Evolutionary conservation across 768 basidiomycete genomes (phyloP).

Genomic region (Mycena floridula): DNA sequence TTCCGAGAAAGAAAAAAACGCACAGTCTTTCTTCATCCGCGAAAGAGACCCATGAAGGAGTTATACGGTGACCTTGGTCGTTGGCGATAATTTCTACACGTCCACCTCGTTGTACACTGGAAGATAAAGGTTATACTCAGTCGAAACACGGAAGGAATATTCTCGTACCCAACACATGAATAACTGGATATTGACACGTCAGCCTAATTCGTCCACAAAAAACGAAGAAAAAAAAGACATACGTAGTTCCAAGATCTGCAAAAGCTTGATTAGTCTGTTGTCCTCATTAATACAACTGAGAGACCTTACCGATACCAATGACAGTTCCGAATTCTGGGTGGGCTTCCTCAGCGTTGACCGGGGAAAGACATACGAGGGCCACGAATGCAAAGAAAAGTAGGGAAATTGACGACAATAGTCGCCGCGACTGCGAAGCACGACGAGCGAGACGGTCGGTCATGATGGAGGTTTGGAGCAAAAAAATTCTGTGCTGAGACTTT

Average conservation of each 20-base stretch:
- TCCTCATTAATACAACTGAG: not conserved
- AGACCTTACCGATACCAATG: constrained; percentile 78
- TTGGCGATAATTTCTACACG: constrained; percentile 88
- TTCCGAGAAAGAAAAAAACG: constrained; percentile 18
- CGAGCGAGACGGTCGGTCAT: too few species aligned
- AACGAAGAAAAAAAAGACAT: constrained; percentile 16
- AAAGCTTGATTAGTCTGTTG: constrained; percentile 1
- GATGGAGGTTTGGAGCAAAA: too few species aligned
- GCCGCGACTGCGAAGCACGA: constrained; percentile 56
- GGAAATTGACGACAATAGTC: constrained; percentile 53
- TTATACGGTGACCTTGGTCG: constrained; percentile 87
- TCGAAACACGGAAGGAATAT: not conserved
- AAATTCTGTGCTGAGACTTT: too few species aligned
- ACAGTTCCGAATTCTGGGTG: constrained; percentile 84
- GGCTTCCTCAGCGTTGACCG: constrained; percentile 60
- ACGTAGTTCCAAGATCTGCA: constrained; percentile 89
- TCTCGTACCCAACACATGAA: constrained; percentile 88
- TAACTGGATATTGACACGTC: constrained; percentile 47
- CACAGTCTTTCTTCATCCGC: constrained; percentile 74
- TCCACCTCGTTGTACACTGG: constrained; percentile 76
- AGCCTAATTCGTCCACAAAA: constrained; percentile 11
- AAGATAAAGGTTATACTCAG: constrained; percentile 1
- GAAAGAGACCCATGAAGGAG: constrained; percentile 83
- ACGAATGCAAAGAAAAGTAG: constrained; percentile 55
- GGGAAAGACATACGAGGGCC: constrained; percentile 68